Evolutionary conservation across 2,329 filamentous ascomycete species (phyloP).

Genomic region (Aureobasidium zeae): DNA sequence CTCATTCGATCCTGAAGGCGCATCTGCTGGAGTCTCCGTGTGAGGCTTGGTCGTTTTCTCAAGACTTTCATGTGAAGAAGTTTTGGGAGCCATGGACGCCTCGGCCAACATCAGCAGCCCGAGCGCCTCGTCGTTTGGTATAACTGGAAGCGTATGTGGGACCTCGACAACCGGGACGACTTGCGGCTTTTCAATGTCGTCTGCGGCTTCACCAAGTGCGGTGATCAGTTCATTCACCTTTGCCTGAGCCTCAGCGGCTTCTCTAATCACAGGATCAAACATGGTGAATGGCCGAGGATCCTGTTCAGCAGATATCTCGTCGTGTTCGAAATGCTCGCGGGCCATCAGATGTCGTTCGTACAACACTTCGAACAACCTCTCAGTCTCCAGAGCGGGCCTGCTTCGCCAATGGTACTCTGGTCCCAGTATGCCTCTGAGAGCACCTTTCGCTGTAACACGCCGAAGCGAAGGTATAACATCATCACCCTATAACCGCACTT

Average conservation of each 20-base stretch:
- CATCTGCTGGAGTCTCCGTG: not conserved
- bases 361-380: slow-evolving; percentile 29
- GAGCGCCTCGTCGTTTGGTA: slow-evolving; percentile 35
- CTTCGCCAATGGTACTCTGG: slow-evolving; percentile 34
- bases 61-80: not conserved
- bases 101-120: slow-evolving; percentile 33
- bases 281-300: slow-evolving; percentile 30
- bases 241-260: slow-evolving; percentile 31
- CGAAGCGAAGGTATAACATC: slow-evolving; percentile 27
- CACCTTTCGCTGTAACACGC: slow-evolving; percentile 25
- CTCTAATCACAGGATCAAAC: slow-evolving; percentile 34
- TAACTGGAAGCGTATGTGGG: slow-evolving; percentile 19
- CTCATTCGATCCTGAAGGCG: slow-evolving; percentile 2
- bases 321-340: slow-evolving; percentile 12
- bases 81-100: slow-evolving; percentile 22
- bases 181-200: slow-evolving; percentile 11
- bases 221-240: slow-evolving; percentile 28
- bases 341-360: slow-evolving; percentile 19
- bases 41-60: not conserved
- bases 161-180: slow-evolving; percentile 17
- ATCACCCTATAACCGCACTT: too few species aligned
- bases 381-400: slow-evolving; percentile 32
- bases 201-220: slow-evolving; percentile 28
- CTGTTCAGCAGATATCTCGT: slow-evolving; percentile 14
- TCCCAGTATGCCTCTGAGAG: slow-evolving; percentile 18